phyloP scores from a whole-genome alignment of 108 stramenopile genomes.

The Hondaea fermentalgiana region DNA sequence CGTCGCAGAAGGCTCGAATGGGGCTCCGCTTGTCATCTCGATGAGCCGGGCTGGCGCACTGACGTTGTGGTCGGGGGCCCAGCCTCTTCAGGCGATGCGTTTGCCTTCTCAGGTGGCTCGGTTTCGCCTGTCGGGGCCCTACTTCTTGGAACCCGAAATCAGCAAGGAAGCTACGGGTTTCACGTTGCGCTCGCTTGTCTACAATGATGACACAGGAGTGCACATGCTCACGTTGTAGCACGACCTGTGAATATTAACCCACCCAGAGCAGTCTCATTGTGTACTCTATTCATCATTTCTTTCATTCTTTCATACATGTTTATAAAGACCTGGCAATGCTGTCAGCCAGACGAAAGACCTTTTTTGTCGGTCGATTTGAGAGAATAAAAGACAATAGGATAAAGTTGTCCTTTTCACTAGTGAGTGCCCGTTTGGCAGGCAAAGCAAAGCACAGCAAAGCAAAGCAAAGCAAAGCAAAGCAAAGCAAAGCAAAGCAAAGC shows the following conservation, averaged over 20 bases:
- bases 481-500: no score
- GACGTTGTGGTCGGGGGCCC: not conserved
- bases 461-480: no score
- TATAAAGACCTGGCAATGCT: not conserved
- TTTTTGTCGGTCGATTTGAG: no score
- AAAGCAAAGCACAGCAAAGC: no score
- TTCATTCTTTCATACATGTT: not conserved
- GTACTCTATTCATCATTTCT: no score
- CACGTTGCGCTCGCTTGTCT: not conserved
- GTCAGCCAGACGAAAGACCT: not conserved
- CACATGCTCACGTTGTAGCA: not conserved
- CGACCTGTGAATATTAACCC: not conserved
- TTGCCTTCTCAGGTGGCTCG: not conserved
- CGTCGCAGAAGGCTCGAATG: no score
- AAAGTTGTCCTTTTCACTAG: no score
- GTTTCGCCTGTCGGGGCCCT: not conserved
- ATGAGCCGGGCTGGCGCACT: not conserved
- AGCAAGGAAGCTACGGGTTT: not conserved
- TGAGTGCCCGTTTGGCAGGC: no score
- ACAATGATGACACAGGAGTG: constrained; percentile 4
- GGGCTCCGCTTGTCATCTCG: not conserved
- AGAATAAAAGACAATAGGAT: no score
- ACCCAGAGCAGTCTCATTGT: not conserved
- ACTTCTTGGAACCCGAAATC: not conserved
- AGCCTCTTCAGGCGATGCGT: not conserved